Percentiles rank a stretch among this genome's conserved stretches.
Conservation (phyloP, 2,329 filamentous ascomycete species). For the Dichotomopilus funicola region DNA sequence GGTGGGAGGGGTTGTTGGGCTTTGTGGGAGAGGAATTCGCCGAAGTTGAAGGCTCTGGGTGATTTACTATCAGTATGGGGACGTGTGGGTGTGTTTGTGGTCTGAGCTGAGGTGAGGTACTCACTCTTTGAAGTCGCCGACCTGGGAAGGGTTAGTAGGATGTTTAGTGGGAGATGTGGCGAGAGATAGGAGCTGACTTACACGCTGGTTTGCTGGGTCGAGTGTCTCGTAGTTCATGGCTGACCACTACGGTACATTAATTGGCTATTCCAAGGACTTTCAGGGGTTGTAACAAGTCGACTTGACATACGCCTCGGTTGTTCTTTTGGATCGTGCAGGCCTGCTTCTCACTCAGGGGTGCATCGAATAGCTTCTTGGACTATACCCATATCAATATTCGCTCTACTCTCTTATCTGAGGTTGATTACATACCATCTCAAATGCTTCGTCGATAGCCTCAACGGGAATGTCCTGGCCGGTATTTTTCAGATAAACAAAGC, state of each 20-base stretch:
- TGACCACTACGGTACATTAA: conserved; percentile 52
- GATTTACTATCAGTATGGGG: not conserved
- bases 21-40: conserved; percentile 62
- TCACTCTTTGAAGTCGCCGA: conserved; percentile 85
- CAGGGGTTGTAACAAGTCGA: not conserved
- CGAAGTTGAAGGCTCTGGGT: conserved; percentile 91
- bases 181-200: conserved; percentile 31
- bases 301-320: conserved; percentile 57
- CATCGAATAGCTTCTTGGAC: conserved; percentile 67
- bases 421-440: conserved; percentile 54
- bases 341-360: conserved; percentile 65
- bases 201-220: conserved; percentile 75
- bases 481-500: conserved; percentile 85
- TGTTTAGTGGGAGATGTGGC: not conserved
- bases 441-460: conserved; percentile 61
- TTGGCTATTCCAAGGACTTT: not conserved
- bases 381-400: conserved; percentile 28
- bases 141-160: conserved; percentile 36
- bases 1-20: conserved; percentile 71
- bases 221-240: conserved; percentile 83
- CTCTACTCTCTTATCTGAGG: not conserved
- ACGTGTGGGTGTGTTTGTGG: too few relatives aligned
- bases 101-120: conserved; percentile 14
- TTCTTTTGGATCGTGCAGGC: conserved; percentile 67
- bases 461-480: conserved; percentile 61